These are phyloP conservation scores for Trametes villosa DNA, from an alignment of 768 basidiomycete species.

Conservation along the genomic window DNA sequence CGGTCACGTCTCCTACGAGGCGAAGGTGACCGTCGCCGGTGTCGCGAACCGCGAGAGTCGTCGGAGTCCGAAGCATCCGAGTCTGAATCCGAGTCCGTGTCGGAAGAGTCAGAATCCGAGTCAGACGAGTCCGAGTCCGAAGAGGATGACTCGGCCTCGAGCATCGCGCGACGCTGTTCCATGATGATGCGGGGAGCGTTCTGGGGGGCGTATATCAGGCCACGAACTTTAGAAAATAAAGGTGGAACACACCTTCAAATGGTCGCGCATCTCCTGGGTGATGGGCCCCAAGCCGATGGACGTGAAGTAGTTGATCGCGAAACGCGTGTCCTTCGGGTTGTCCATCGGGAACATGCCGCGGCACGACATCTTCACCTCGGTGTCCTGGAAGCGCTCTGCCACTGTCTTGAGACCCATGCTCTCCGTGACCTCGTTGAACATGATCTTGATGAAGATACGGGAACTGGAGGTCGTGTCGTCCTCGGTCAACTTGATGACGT, in stretches of 20 bases:
- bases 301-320: constrained; percentile 98
- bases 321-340: constrained; percentile 94
- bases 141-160: constrained; percentile 65
- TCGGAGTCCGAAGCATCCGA: constrained; percentile 43
- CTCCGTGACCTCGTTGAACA: constrained; percentile 96
- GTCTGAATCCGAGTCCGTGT: constrained; percentile 44
- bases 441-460: constrained; percentile 97
- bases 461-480: constrained; percentile 96
- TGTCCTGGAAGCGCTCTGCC: constrained; percentile 89
- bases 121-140: constrained; percentile 49
- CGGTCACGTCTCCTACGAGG: constrained; percentile 38
- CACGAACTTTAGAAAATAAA: neutral
- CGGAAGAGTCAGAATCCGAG: constrained; percentile 37
- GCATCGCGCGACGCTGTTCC: constrained; percentile 90
- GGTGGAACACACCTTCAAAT: constrained; percentile 68
- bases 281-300: constrained; percentile 88
- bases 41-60: constrained; percentile 32
- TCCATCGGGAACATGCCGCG: constrained; percentile 93
- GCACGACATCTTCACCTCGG: constrained; percentile 74
- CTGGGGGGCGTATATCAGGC: constrained; percentile 43
- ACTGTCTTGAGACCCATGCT: constrained; percentile 86
- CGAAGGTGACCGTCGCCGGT: constrained; percentile 36
- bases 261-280: constrained; percentile 97
- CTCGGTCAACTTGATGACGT: constrained; percentile 90
- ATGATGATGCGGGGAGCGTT: constrained; percentile 92